A percentile compares a stretch with the other conserved stretches of the same genome.
phyloP scores from a whole-genome alignment of 139 green algal genomes.

The Chlamydomonas incerta region DNA sequence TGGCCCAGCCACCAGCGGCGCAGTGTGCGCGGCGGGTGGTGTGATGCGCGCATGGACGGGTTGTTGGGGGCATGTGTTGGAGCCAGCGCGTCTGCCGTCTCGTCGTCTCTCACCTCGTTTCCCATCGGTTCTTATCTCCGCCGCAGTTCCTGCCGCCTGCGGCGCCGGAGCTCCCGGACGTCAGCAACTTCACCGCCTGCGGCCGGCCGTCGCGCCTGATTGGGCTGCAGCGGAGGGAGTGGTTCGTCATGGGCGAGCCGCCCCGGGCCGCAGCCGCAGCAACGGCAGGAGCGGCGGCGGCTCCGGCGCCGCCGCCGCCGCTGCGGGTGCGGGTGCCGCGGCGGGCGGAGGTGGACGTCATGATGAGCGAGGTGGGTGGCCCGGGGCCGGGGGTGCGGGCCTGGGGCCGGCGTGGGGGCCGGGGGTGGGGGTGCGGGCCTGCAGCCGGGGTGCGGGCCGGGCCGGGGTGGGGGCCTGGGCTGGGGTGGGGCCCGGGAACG shows the following conservation, averaged over 20 bases:
- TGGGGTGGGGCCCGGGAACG: too few relatives aligned
- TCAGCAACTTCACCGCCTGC: slow-evolving; percentile 5
- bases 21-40: too few relatives aligned
- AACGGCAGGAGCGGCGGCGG: background rate
- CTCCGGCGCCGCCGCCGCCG: background rate
- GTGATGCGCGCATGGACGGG: too few relatives aligned
- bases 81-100: too few relatives aligned
- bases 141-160: background rate
- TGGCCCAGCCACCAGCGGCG: too few relatives aligned
- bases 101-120: too few relatives aligned
- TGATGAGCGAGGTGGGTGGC: slow-evolving; percentile 4
- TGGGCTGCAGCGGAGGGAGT: background rate
- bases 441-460: too few relatives aligned
- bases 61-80: too few relatives aligned
- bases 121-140: background rate
- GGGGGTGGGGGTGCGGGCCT: too few relatives aligned
- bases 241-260: background rate
- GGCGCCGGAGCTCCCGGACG: slow-evolving; percentile 3
- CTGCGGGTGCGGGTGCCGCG: background rate
- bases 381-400: too few relatives aligned
- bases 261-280: background rate
- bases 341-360: slow-evolving; percentile 5
- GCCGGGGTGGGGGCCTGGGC: too few relatives aligned
- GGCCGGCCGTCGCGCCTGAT: background rate
- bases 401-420: too few relatives aligned